Conservation (phyloP, 768 basidiomycete genomes). For the Cystobasidium tubakii region DNA sequence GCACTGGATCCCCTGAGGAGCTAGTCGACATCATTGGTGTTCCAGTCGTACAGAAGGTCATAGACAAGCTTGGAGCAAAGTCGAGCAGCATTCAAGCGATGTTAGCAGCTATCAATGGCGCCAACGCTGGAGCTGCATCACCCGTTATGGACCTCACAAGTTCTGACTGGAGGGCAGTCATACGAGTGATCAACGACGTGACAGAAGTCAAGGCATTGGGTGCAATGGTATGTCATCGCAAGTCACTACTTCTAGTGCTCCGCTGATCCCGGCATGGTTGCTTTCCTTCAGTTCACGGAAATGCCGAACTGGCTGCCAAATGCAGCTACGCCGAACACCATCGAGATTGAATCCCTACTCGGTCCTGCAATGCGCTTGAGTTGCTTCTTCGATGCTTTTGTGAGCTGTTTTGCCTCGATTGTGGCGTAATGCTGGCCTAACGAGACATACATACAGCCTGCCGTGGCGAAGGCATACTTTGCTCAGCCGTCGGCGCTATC, state of each 20-base stretch:
- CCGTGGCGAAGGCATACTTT: slow-evolving; percentile 73
- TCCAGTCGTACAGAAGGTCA: slow-evolving; percentile 54
- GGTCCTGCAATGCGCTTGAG: slow-evolving; percentile 79
- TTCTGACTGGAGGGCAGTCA: slow-evolving; percentile 68
- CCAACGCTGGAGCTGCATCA: slow-evolving; percentile 3
- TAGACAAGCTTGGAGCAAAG: slow-evolving; percentile 52
- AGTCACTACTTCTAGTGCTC: too few relatives aligned
- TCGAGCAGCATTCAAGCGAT: slow-evolving; percentile 44
- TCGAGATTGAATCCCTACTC: slow-evolving; percentile 59
- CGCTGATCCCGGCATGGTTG: too few relatives aligned
- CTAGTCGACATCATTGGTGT: slow-evolving; percentile 67
- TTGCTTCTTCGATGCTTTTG: slow-evolving; percentile 68
- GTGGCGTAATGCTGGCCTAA: neutral
- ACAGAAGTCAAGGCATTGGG: slow-evolving; percentile 78
- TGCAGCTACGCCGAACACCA: slow-evolving; percentile 37
- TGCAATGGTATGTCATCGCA: slow-evolving; percentile 54
- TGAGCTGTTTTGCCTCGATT: neutral
- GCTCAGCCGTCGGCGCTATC: slow-evolving; percentile 72
- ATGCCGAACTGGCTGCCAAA: slow-evolving; percentile 15
- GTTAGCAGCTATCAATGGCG: slow-evolving; percentile 11
- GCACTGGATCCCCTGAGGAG: slow-evolving; percentile 50
- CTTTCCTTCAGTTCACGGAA: neutral
- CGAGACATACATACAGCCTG: slow-evolving; percentile 11
- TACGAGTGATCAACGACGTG: slow-evolving; percentile 73
- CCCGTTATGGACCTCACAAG: slow-evolving; percentile 45